Conservation (phyloP, 805 yeast genomes). For the Yamadazyma paraphyllophila region DNA sequence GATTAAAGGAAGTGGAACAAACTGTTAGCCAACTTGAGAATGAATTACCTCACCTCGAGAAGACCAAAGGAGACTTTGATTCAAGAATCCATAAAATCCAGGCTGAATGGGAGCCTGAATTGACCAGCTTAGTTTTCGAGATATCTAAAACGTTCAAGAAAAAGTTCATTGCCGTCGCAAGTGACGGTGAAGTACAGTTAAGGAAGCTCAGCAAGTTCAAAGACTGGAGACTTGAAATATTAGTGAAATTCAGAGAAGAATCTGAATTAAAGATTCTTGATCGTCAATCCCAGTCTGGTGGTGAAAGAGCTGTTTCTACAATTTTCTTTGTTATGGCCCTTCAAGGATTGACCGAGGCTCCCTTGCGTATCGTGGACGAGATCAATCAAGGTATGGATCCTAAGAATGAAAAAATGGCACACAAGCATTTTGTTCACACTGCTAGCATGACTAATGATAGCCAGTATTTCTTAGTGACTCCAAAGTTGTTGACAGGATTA, state of each 20-base stretch:
- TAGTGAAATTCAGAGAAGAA: conserved; percentile 81
- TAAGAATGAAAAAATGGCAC: conserved; percentile 82
- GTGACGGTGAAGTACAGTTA: conserved; percentile 79
- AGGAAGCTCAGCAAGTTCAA: conserved; percentile 51
- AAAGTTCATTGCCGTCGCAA: conserved; percentile 72
- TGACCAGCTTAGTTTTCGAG: conserved; percentile 48
- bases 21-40: conserved; percentile 33
- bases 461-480: conserved; percentile 91
- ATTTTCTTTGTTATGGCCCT: conserved; percentile 86
- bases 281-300: conserved; percentile 93
- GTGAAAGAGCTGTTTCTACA: conserved; percentile 95
- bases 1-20: conserved; percentile 37
- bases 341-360: conserved; percentile 84
- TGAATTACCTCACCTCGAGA: conserved; percentile 36
- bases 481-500: conserved; percentile 77
- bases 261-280: conserved; percentile 70
- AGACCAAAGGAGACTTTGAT: conserved; percentile 26
- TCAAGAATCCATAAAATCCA: conserved; percentile 38
- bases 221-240: conserved; percentile 81
- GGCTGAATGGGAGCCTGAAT: conserved; percentile 58
- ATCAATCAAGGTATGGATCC: conserved; percentile 99
- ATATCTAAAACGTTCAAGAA: conserved; percentile 66
- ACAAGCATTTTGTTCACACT: conserved; percentile 76
- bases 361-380: conserved; percentile 95
- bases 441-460: conserved; percentile 63